phyloP scores from a whole-genome alignment of 495 filamentous ascomycete genomes.

The Neurospora sp. region DNA sequence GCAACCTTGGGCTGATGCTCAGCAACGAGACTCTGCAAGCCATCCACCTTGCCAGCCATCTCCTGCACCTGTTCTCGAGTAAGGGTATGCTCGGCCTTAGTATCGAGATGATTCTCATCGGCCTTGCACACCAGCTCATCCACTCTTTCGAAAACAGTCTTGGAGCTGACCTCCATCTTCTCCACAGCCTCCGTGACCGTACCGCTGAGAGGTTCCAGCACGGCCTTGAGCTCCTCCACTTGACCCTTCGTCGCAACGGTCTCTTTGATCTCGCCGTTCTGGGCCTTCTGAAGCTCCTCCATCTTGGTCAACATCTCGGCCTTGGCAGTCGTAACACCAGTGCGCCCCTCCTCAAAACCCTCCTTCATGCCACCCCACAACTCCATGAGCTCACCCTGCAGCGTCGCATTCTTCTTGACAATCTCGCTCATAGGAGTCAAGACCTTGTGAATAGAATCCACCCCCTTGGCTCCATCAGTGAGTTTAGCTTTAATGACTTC shows the following conservation, averaged over 20 bases:
- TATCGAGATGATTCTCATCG: slow-evolving; percentile 63
- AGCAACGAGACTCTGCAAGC: slow-evolving; percentile 60
- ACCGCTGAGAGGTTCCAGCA: slow-evolving; percentile 76
- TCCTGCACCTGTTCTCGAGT: slow-evolving; percentile 68
- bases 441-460: slow-evolving; percentile 45
- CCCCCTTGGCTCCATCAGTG: slow-evolving; percentile 37
- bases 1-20: slow-evolving; percentile 82
- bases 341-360: slow-evolving; percentile 71
- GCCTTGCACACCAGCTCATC: slow-evolving; percentile 66
- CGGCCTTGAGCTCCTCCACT: slow-evolving; percentile 72
- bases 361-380: slow-evolving; percentile 67
- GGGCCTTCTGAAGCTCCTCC: slow-evolving; percentile 58
- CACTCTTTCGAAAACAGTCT: slow-evolving; percentile 69
- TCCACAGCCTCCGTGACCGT: slow-evolving; percentile 75
- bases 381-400: slow-evolving; percentile 60
- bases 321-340: too few relatives aligned
- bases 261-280: slow-evolving; percentile 59
- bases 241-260: slow-evolving; percentile 62
- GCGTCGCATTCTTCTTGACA: slow-evolving; percentile 42
- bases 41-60: slow-evolving; percentile 58
- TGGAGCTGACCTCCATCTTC: slow-evolving; percentile 63
- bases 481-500: slow-evolving; percentile 37
- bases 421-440: slow-evolving; percentile 53
- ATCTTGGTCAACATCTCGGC: too few relatives aligned
- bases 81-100: slow-evolving; percentile 64